Percentiles rank a stretch among this genome's conserved stretches.
These are phyloP conservation scores for Podaxis sp. DNA, from an alignment of 768 basidiomycete genomes.

Conservation along the genomic window DNA sequence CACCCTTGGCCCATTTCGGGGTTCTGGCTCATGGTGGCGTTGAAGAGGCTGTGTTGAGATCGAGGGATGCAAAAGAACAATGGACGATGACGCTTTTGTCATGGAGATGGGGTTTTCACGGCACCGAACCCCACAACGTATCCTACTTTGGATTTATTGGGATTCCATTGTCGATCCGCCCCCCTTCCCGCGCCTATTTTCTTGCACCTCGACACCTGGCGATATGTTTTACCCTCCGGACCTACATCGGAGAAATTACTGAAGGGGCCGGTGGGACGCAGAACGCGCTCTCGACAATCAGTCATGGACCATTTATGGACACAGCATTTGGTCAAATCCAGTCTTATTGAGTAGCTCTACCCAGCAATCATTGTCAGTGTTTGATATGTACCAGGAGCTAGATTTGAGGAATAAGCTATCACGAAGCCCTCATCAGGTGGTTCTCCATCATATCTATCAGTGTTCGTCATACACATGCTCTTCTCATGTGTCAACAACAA, in stretches of 20 bases:
- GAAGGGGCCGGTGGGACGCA: neutral
- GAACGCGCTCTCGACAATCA: no score
- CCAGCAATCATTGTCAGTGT: no score
- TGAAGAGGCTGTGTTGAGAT: conserved; percentile 13
- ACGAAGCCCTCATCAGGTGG: neutral
- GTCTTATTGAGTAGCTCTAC: no score
- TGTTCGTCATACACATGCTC: no score
- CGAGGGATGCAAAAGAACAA: conserved; percentile 4
- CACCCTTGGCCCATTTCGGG: conserved; percentile 4
- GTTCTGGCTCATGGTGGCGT: conserved; percentile 11
- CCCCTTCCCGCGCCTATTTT: neutral
- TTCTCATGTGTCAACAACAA: neutral
- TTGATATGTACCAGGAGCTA: no score
- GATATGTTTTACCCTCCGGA: neutral
- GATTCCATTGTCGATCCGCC: neutral
- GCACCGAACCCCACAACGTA: conserved; percentile 3
- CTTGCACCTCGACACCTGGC: neutral
- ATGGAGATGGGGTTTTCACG: conserved; percentile 13
- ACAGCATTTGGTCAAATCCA: no score
- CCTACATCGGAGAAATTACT: neutral
- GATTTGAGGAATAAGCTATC: neutral
- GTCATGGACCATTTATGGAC: no score
- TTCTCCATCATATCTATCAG: neutral
- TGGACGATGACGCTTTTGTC: conserved; percentile 9
- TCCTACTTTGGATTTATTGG: conserved; percentile 9